Evolutionary conservation across 345 rosid genomes (phyloP), one percentile per base, ranked within the genome.

Genomic region (Hypericum androsaemum): DNA sequence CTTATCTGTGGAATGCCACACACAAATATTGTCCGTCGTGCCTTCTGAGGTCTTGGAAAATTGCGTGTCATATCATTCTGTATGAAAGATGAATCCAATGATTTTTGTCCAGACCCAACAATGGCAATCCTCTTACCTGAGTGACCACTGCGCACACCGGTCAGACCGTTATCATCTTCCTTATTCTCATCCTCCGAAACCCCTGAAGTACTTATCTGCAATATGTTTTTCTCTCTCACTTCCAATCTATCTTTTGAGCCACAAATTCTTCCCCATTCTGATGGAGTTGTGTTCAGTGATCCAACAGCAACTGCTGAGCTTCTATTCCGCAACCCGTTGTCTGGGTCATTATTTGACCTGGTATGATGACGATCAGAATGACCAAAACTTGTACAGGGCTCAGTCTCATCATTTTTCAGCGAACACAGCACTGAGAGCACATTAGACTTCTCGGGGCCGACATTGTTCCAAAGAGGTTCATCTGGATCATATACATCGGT

Each of bases 401-500:
- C 80, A 44, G 66, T 71, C 58, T 77, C 95, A 66, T 73, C 83
- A 56, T 58, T 56, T 46, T 68, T 76, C 46, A 81, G 73, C 61
- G 88, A 76, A 63, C 66, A 81, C 48, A 68, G 58, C 13, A 75
- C 70, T 56, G 77, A 43, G 37, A 70, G 67, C 42, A 78, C 59
- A 69, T 71, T 61, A 12, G 92, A 77, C 54, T 82, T 71, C 74
- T 80, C 94, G 53, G 75, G 88, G 65, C 73, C 78, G 71, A 60
- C 72, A 55, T 72, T 71, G 73, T 81, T 92, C 99, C 97, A 92
- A 60, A 92, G 59, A 42, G 97, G 99, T 65, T 92, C 97, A 74
- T 92, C 99, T 63, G 99, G 99, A 75, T 92, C 99, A 68, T 92
- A 92, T 50, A 85, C 66, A 72, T 92, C 99, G 43, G 83, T 74